A percentile compares a stretch with the other conserved stretches of the same genome.
Conservation (phyloP, 257 asterid genomes). For the Haberlea rhodopensis region DNA sequence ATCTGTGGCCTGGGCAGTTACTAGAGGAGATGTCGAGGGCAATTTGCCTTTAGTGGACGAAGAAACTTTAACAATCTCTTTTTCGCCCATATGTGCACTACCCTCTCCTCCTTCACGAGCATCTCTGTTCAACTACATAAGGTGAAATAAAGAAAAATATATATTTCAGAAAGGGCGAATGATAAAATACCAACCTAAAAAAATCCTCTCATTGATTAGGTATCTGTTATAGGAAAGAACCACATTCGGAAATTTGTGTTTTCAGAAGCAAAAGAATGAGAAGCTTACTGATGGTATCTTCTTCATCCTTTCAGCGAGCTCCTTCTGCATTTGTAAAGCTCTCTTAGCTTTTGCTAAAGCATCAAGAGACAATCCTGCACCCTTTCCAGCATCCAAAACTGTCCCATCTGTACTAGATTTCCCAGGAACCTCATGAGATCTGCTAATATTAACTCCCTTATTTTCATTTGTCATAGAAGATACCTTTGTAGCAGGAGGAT, state of each 20-base stretch:
- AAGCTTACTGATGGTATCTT: constrained; percentile 70
- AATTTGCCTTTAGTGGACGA: constrained; percentile 38
- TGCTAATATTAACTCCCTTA: constrained; percentile 95
- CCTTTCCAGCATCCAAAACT: constrained; percentile 68
- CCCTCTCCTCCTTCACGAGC: constrained; percentile 43
- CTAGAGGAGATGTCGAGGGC: constrained; percentile 34
- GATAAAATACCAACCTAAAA: neutral
- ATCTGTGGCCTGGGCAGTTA: constrained; percentile 26
- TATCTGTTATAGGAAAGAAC: constrained; percentile 1
- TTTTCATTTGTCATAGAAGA: constrained; percentile 95
- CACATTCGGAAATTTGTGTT: neutral
- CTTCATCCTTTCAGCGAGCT: constrained; percentile 69
- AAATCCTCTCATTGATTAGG: neutral
- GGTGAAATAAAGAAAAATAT: constrained; percentile 11
- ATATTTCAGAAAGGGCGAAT: constrained; percentile 16
- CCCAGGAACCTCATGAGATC: constrained; percentile 99
- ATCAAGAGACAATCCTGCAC: constrained; percentile 75
- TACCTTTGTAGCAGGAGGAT: constrained; percentile 81
- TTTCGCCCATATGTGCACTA: constrained; percentile 43
- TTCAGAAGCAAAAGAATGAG: neutral
- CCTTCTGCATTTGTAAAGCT: constrained; percentile 80
- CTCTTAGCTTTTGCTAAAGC: constrained; percentile 83
- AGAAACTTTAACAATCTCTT: constrained; percentile 34
- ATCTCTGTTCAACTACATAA: constrained; percentile 62
- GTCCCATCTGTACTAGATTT: constrained; percentile 98